Percentiles rank a stretch among this genome's conserved stretches.
Conservation (phyloP, 2,329 filamentous ascomycete genomes). For the Verticillium nubilum region DNA sequence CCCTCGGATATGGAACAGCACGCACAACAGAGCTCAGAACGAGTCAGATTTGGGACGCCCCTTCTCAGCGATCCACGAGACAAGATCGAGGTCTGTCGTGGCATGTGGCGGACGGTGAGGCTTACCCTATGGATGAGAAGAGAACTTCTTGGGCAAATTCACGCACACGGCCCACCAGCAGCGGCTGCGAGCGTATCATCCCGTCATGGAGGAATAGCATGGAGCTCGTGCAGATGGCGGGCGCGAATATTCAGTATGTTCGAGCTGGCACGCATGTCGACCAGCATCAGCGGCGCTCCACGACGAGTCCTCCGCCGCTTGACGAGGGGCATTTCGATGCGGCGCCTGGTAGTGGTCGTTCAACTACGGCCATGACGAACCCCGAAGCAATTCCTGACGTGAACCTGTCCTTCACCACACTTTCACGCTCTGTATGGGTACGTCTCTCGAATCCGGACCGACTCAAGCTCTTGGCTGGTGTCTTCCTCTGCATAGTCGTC, state of each 20-base stretch:
- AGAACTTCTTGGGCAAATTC: not conserved
- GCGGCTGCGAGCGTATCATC: not conserved
- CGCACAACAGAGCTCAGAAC: not conserved
- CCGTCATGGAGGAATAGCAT: not conserved
- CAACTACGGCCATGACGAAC: not conserved
- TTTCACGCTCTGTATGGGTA: conserved; percentile 52
- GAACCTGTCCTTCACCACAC: conserved; percentile 27
- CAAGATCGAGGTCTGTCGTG: not conserved
- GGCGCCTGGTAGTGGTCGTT: not conserved
- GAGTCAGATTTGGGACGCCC: not conserved
- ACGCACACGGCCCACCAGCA: not conserved
- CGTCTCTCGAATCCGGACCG: conserved; percentile 47
- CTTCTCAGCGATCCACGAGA: not conserved
- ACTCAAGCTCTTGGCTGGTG: conserved; percentile 50
- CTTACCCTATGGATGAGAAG: not conserved
- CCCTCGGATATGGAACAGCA: not conserved
- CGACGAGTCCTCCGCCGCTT: not conserved
- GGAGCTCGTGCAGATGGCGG: not conserved
- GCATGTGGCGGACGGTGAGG: not conserved
- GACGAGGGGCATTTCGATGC: not conserved
- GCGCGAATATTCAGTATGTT: not conserved
- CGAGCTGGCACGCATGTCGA: not conserved
- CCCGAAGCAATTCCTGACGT: not conserved
- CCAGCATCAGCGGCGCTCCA: not conserved
- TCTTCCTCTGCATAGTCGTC: conserved; percentile 57